These are phyloP conservation scores for Blastocystis sp. DNA, from an alignment of 352 stramenopile genomes.

Conservation along the genomic window DNA sequence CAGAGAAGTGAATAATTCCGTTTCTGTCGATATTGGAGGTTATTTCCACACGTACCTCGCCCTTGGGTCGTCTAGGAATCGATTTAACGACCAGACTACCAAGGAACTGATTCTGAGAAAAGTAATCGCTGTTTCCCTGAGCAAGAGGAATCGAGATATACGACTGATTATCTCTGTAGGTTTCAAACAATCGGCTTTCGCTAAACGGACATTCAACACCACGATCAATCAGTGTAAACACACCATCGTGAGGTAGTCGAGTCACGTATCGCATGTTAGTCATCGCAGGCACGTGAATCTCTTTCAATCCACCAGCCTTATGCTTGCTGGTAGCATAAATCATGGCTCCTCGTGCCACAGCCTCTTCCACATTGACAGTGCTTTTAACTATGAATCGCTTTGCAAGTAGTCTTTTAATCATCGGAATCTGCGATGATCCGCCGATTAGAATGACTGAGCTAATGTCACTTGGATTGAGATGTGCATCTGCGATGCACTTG, in stretches of 20 bases:
- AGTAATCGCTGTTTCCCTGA: background rate
- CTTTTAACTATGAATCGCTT: slow-evolving; percentile 82
- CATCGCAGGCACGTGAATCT: background rate
- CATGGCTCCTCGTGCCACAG: slow-evolving; percentile 90
- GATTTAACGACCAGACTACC: background rate
- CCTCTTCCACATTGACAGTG: slow-evolving; percentile 91
- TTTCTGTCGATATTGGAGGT: background rate
- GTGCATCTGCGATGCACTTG: background rate
- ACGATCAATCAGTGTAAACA: background rate
- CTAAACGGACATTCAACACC: background rate
- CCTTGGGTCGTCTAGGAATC: background rate
- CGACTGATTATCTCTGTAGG: background rate
- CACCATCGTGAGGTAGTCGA: background rate
- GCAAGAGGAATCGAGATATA: background rate
- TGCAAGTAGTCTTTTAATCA: slow-evolving; percentile 89
- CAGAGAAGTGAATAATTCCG: background rate
- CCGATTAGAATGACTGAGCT: background rate
- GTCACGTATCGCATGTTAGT: background rate
- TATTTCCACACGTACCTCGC: background rate
- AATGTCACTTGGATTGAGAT: background rate
- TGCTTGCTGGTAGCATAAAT: background rate
- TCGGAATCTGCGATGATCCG: slow-evolving; percentile 87
- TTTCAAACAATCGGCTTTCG: background rate
- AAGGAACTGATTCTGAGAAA: slow-evolving; percentile 6
- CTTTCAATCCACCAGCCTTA: background rate